Conservation (phyloP, 371 early-diverging fungal species). For the Mortierella sp. region DNA sequence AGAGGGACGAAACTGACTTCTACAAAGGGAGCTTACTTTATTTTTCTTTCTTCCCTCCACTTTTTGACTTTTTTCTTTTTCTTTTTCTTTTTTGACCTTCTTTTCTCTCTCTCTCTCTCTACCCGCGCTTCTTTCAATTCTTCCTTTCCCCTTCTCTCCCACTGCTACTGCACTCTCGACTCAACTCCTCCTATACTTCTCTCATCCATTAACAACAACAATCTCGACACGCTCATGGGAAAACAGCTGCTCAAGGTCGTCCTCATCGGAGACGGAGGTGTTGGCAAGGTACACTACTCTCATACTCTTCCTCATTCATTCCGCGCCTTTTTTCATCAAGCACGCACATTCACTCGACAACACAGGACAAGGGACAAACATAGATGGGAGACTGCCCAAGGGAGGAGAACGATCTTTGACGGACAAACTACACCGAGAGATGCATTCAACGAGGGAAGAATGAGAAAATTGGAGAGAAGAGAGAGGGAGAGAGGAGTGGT, state of each 20-base stretch:
- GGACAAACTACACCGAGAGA: background rate
- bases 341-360: too few relatives aligned
- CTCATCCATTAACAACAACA: background rate
- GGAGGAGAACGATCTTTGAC: background rate
- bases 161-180: background rate
- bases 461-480: too few relatives aligned
- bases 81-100: background rate
- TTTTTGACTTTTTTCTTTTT: background rate
- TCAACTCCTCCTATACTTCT: background rate
- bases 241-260: constrained; percentile 81
- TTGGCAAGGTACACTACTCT: constrained; percentile 82
- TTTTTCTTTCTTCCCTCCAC: background rate
- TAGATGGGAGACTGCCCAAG: background rate
- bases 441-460: too few relatives aligned
- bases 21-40: too few relatives aligned
- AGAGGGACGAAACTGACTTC: too few relatives aligned
- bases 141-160: background rate
- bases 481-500: background rate
- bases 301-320: background rate
- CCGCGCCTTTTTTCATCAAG: too few relatives aligned
- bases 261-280: constrained; percentile 87
- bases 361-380: background rate
- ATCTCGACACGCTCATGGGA: constrained; percentile 25
- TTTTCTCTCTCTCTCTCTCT: background rate
- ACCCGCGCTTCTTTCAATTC: background rate